phyloP scores from a whole-genome alignment of 768 basidiomycete genomes.

The Tricholoma terreum region DNA sequence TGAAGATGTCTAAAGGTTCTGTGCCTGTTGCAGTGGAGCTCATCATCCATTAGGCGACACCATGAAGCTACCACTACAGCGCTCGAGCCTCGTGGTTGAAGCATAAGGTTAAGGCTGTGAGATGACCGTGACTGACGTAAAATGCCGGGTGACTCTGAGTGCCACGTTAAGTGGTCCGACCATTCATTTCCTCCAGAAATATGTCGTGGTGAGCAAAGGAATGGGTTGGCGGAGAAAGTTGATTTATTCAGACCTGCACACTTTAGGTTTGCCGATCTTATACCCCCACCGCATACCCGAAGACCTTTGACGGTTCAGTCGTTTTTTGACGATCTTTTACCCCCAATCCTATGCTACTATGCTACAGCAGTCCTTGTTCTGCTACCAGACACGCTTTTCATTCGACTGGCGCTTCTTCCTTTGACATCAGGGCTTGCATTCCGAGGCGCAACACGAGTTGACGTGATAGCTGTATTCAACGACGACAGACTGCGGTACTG shows the following conservation, averaged over 20 bases:
- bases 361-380: constrained; percentile 52
- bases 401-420: constrained; percentile 48
- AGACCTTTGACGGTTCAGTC: constrained; percentile 31
- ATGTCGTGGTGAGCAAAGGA: constrained; percentile 15
- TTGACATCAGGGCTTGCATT: constrained; percentile 43
- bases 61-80: no score
- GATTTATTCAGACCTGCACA: background rate
- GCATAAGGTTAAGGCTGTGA: no score
- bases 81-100: background rate
- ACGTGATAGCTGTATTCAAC: constrained; percentile 33
- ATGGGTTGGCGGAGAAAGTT: no score
- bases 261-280: constrained; percentile 23
- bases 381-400: constrained; percentile 38
- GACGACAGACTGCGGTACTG: constrained; percentile 36
- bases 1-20: no score
- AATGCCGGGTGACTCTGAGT: background rate
- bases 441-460: constrained; percentile 40
- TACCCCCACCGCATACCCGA: constrained; percentile 29
- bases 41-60: no score
- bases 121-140: no score
- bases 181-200: background rate
- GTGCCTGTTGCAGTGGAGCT: no score
- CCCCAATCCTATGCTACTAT: constrained; percentile 45
- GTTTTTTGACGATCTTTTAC: constrained; percentile 37
- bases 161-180: background rate